Evolutionary conservation across 2,329 filamentous ascomycete species (phyloP).

Genomic region (Nectriaceae sp.): DNA sequence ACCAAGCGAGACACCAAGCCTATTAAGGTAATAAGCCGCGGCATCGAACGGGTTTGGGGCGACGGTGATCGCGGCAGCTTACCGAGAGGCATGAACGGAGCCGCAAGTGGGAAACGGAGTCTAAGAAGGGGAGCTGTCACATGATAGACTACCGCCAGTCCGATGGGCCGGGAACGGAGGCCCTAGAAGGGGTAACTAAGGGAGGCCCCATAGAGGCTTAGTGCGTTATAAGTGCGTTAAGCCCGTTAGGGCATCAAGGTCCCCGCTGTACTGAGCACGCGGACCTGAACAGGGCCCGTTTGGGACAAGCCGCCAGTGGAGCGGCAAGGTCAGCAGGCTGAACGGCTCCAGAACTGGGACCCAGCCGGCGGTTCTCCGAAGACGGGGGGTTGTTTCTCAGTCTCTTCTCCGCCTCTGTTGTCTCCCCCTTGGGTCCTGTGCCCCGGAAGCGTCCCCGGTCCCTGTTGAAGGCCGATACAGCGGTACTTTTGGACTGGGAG

Average conservation of each 20-base stretch:
- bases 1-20: conserved; percentile 2
- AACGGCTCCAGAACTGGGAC: conserved; percentile 1
- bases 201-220: conserved; percentile 14
- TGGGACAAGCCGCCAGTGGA: conserved; percentile 20
- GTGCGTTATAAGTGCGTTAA: background rate
- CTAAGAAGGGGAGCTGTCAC: background rate
- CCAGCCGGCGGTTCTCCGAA: background rate
- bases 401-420: no score
- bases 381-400: no score
- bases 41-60: background rate
- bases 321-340: conserved; percentile 29
- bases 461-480: conserved; percentile 23
- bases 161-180: background rate
- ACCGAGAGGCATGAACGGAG: conserved; percentile 8
- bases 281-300: conserved; percentile 25
- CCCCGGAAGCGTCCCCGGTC: conserved; percentile 24
- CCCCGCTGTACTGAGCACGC: conserved; percentile 20
- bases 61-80: no score
- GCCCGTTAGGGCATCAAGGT: conserved; percentile 9
- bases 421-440: background rate
- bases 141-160: conserved; percentile 4
- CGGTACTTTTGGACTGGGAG: conserved; percentile 6
- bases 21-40: background rate
- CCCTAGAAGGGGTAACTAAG: conserved; percentile 11
- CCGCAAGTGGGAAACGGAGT: conserved; percentile 7